These are phyloP conservation scores for Jackrogersella minutella DNA, from an alignment of 495 filamentous ascomycete species.

Conservation along the genomic window DNA sequence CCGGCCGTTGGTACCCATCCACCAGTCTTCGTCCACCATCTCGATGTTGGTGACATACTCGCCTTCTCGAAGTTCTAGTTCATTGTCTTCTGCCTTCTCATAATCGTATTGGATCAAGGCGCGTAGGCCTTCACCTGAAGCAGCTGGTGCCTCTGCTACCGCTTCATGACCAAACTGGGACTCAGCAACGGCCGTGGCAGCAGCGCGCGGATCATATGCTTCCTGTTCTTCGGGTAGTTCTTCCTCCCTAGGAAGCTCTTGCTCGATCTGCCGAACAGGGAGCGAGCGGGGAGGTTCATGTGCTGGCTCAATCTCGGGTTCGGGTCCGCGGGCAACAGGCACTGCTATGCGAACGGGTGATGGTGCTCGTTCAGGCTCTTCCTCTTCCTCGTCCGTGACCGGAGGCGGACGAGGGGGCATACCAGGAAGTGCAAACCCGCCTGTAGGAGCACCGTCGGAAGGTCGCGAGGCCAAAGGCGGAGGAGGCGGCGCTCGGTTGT, in stretches of 20 bases:
- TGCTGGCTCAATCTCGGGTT: constrained; percentile 60
- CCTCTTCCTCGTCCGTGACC: constrained; percentile 62
- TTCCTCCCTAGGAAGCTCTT: constrained; percentile 67
- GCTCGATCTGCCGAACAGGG: constrained; percentile 59
- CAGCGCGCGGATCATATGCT: constrained; percentile 68
- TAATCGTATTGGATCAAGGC: constrained; percentile 94
- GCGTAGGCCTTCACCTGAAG: constrained; percentile 61
- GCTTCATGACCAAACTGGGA: constrained; percentile 45
- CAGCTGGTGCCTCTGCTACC: constrained; percentile 41
- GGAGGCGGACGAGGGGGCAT: constrained; percentile 69
- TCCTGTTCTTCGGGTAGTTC: constrained; percentile 70
- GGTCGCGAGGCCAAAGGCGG: constrained; percentile 70
- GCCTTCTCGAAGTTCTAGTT: constrained; percentile 89
- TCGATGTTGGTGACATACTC: constrained; percentile 94
- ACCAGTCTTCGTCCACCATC: constrained; percentile 98
- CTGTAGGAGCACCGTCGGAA: constrained; percentile 49
- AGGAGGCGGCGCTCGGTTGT: constrained; percentile 57
- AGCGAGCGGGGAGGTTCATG: constrained; percentile 58
- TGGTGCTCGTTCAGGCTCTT: constrained; percentile 56
- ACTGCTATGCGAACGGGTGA: constrained; percentile 89
- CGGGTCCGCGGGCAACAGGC: constrained; percentile 74
- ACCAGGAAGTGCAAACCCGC: constrained; percentile 77
- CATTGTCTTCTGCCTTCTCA: constrained; percentile 96
- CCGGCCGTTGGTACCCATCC: constrained; percentile 83
- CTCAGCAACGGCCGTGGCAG: constrained; percentile 63